Percentiles rank a stretch among this genome's conserved stretches.
These are phyloP conservation scores for Spathaspora boniae DNA, from an alignment of 805 yeast genomes.

Conservation along the genomic window DNA sequence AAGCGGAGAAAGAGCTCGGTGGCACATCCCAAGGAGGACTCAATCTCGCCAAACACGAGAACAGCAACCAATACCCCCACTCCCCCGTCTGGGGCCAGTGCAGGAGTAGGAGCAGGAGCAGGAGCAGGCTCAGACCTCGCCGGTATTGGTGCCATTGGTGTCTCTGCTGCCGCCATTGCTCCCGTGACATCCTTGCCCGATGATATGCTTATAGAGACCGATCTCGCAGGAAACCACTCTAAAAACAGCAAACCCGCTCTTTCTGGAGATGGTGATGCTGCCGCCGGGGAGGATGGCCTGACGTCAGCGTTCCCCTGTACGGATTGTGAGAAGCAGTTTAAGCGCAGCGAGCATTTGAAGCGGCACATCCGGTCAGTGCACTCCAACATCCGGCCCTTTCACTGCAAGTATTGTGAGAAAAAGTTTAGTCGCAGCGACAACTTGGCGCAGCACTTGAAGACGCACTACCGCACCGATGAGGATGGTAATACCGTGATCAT, in stretches of 20 bases:
- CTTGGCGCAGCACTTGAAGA: conserved; percentile 43
- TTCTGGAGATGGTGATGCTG: not conserved
- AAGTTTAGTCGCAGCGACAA: conserved; percentile 41
- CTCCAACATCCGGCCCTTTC: conserved; percentile 43
- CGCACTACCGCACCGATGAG: conserved; percentile 32
- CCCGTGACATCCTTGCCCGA: conserved; percentile 4
- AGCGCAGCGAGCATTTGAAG: conserved; percentile 42
- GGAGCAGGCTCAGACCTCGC: not conserved
- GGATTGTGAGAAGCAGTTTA: conserved; percentile 41
- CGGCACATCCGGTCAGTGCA: conserved; percentile 42
- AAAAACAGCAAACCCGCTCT: no score
- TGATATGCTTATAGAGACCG: no score
- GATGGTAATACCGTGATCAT: conserved; percentile 23
- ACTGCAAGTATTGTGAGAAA: conserved; percentile 43
- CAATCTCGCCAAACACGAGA: not conserved
- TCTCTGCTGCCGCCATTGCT: not conserved
- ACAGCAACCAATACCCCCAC: not conserved
- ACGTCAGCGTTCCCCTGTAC: conserved; percentile 34
- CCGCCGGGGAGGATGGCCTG: no score
- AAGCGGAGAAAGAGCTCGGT: conserved; percentile 9
- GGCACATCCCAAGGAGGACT: not conserved
- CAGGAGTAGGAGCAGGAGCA: conserved; percentile 1
- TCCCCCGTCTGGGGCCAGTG: not conserved
- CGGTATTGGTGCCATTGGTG: not conserved
- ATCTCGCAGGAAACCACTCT: no score